Base-by-base conservation (phyloP, 2,329 filamentous ascomycete species). In the Xenoacremonium recifei region DNA sequence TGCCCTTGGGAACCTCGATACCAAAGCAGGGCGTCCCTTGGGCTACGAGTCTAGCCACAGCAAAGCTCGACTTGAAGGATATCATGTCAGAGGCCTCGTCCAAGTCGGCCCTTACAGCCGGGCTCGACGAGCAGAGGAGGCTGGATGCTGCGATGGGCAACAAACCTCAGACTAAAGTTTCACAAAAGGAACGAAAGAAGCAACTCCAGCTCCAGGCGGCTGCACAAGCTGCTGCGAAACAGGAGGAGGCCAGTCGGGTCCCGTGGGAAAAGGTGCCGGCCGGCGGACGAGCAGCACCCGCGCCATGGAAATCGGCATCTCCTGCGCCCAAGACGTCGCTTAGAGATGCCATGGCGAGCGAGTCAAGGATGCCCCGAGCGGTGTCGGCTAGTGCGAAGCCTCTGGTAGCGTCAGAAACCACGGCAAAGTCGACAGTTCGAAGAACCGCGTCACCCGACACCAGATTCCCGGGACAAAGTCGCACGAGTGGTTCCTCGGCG, bases 101-200 rank as follows among this genome's bases (percentile, higher is more conserved):
- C 2, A 67, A 68, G 13, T 81, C 77, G 4, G 75, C 72, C 1
- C 61, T 83, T 3, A 79, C 79, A 4, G 71, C 73, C 4, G 75
- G 73, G 4, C 57, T 83, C 10, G 75, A 73, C 5, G 75, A 74
- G 1, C 73, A 80, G 52, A 75, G 64, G 35, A 61, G 51, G 6
- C 73, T 67, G 39, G 68, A 73, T 15, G 44, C 62, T n/a, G 17
- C 55, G 42, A 40, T 59, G 43, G 18, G 73, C 44, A 37, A 73
- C 57, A 64, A 57, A 29, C 55, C 70, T 1, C 67, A 70, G 13
- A 60, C 67, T 1, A 96, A 88, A 61, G 67, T 95, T 52, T 96
- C 91, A 1, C 93, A 97, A 55, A 95, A 93, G 59, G 91, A 96
- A 63, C 83, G 90, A 17, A 97, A 96, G 68, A 87, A 80, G 59